Percentiles rank a stretch among this genome's conserved stretches.
phyloP scores from a whole-genome alignment of 164 flowering plant genomes.

The Liquidambar formosana region DNA sequence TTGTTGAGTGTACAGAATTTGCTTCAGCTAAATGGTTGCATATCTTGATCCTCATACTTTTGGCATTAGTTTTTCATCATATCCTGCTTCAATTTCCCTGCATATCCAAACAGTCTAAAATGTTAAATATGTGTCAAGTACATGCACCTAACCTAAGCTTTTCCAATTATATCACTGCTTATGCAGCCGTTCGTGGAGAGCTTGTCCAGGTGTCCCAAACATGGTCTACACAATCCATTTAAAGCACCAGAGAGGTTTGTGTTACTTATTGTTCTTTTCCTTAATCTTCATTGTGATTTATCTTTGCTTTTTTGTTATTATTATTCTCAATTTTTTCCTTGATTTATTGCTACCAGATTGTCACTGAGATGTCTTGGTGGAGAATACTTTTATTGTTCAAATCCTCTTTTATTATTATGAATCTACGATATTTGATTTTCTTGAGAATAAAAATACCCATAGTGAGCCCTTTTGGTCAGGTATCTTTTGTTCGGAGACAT shows the following conservation, averaged over 20 bases:
- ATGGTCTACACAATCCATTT: conserved; percentile 95
- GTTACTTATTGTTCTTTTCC: not conserved
- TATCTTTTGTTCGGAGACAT: conserved; percentile 90
- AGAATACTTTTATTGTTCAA: not conserved
- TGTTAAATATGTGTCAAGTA: not conserved
- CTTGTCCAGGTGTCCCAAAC: conserved; percentile 88
- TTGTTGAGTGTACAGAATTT: not conserved
- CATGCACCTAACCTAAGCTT: not conserved
- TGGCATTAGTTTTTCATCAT: not conserved
- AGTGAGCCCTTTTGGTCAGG: conserved; percentile 38
- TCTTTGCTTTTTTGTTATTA: not conserved
- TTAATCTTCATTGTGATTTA: not conserved
- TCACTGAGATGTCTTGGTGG: not conserved
- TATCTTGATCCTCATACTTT: not conserved
- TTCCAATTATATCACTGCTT: conserved; percentile 1
- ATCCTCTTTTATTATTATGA: no score
- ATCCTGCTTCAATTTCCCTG: not conserved
- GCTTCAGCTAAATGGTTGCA: not conserved
- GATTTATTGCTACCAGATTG: not conserved
- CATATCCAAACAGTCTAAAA: not conserved
- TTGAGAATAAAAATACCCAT: not conserved
- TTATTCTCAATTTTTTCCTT: not conserved
- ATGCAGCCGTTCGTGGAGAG: conserved; percentile 96
- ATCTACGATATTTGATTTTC: not conserved
- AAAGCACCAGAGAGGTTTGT: conserved; percentile 85